phyloP scores from a whole-genome alignment of 208 protist species.

The Acanthamoeba lenticulata region DNA sequence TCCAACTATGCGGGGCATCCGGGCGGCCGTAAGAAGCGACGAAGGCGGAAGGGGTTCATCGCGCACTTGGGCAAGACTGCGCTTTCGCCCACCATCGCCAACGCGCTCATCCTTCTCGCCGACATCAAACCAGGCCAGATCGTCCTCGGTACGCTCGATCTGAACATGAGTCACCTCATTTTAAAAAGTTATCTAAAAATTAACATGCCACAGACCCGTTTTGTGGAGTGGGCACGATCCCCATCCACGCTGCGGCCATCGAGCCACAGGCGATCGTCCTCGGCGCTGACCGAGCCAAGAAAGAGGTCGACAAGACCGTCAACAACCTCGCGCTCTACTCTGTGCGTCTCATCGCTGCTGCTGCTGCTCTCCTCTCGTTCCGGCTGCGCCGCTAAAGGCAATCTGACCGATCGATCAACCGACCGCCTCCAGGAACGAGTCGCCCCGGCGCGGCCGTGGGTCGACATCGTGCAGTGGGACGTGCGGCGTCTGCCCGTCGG shows the following conservation, averaged over 20 bases:
- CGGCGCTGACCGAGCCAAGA: neutral
- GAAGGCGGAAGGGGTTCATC: constrained; percentile 14
- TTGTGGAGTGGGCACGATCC: constrained; percentile 21
- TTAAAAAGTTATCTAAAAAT: neutral
- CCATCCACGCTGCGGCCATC: neutral
- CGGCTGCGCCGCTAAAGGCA: neutral
- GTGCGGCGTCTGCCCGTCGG: neutral
- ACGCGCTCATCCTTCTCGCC: constrained; percentile 23
- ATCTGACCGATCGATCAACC: neutral
- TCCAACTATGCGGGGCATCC: neutral
- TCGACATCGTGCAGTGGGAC: constrained; percentile 5
- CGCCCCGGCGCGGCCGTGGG: neutral
- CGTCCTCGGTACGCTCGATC: neutral
- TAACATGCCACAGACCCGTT: neutral
- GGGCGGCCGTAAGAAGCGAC: constrained; percentile 1
- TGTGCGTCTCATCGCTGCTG: neutral
- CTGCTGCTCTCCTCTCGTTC: no score
- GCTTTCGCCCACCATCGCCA: constrained; percentile 44
- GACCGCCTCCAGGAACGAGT: neutral
- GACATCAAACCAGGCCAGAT: constrained; percentile 14
- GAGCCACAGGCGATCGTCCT: constrained; percentile 6
- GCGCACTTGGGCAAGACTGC: neutral
- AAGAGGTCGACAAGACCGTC: neutral
- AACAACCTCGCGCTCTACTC: neutral
- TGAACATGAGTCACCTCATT: neutral